These are phyloP conservation scores for Claviceps paspali DNA, from an alignment of 2,329 filamentous ascomycete species.

Conservation along the genomic window DNA sequence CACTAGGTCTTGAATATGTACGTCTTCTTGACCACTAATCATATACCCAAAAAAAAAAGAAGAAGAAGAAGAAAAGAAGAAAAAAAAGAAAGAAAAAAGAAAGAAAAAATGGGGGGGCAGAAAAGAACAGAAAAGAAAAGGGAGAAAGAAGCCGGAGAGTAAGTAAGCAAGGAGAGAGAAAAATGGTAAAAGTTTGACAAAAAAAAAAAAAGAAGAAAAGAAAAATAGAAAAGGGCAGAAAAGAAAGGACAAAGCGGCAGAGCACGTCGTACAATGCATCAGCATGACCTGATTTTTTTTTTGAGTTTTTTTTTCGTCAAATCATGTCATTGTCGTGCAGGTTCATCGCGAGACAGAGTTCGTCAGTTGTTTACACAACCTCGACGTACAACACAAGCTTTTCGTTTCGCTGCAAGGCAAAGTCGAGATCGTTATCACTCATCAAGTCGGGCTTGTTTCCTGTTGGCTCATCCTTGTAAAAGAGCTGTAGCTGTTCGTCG, in stretches of 20 bases:
- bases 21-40: slow-evolving; percentile 15
- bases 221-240: background rate
- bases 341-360: too few relatives aligned
- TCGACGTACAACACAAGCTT: slow-evolving; percentile 71
- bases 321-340: too few relatives aligned
- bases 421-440: slow-evolving; percentile 67
- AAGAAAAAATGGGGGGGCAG: too few relatives aligned
- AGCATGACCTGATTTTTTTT: background rate
- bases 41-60: slow-evolving; percentile 8
- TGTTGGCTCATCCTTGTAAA: slow-evolving; percentile 73
- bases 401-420: slow-evolving; percentile 68
- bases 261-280: background rate
- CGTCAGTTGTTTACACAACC: slow-evolving; percentile 21
- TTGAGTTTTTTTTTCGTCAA: too few relatives aligned
- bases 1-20: slow-evolving; percentile 10
- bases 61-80: background rate
- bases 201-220: too few relatives aligned
- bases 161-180: too few relatives aligned
- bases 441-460: slow-evolving; percentile 60
- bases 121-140: background rate
- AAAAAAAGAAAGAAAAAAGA: slow-evolving; percentile 1
- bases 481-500: slow-evolving; percentile 59
- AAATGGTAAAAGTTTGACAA: too few relatives aligned
- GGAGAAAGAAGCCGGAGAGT: too few relatives aligned
- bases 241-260: background rate